phyloP scores from a whole-genome alignment of 1,284 basidiomycete genomes.

The Papiliotrema flavescens region DNA sequence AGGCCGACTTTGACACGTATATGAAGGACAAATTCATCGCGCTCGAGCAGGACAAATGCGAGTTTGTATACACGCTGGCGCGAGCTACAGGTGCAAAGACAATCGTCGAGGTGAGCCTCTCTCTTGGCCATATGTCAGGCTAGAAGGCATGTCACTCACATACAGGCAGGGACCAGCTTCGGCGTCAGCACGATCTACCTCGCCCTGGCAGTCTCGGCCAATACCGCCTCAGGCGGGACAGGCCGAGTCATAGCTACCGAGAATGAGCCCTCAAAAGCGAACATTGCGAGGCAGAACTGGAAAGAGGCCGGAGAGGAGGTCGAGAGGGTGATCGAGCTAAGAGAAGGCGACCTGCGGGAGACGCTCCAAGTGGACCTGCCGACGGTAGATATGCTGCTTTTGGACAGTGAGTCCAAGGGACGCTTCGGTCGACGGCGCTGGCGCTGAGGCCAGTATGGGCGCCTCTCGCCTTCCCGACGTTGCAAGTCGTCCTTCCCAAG shows the following conservation, averaged over 20 bases:
- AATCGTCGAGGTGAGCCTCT: constrained; percentile 26
- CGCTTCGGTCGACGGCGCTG: neutral
- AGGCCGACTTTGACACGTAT: constrained; percentile 12
- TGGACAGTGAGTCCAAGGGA: constrained; percentile 26
- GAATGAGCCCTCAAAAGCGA: constrained; percentile 25
- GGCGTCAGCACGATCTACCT: constrained; percentile 38
- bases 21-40: constrained; percentile 34
- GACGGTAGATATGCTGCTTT: constrained; percentile 23
- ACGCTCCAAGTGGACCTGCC: constrained; percentile 24
- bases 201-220: constrained; percentile 22
- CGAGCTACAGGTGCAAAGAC: constrained; percentile 14
- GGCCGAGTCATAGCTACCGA: constrained; percentile 31
- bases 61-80: constrained; percentile 25
- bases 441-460: constrained; percentile 24
- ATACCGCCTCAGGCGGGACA: constrained; percentile 5
- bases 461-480: constrained; percentile 23
- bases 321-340: constrained; percentile 21
- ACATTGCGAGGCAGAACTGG: constrained; percentile 18
- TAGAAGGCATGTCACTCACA: neutral
- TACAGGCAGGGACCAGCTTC: constrained; percentile 29
- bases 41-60: constrained; percentile 32
- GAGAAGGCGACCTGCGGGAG: constrained; percentile 31
- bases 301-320: constrained; percentile 19
- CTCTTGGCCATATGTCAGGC: neutral
- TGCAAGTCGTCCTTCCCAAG: constrained; percentile 19